Conservation (phyloP, 2,329 filamentous ascomycete genomes). For the Exophiala calicioides region DNA sequence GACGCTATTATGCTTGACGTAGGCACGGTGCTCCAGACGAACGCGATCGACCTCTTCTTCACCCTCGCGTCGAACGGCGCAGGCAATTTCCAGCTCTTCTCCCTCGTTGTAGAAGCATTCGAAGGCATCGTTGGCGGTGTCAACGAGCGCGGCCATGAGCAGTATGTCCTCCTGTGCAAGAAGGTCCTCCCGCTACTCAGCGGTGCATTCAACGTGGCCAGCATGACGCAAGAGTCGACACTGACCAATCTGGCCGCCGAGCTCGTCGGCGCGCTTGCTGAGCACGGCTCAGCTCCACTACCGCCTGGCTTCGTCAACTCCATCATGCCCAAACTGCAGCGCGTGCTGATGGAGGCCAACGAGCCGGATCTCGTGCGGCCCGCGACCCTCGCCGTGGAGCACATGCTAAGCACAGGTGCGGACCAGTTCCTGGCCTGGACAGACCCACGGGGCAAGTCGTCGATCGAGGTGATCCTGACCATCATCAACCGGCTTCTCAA, state of each 20-base stretch:
- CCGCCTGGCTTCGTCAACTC: conserved; percentile 82
- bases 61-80: conserved; percentile 84
- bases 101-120: conserved; percentile 85
- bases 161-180: conserved; percentile 75
- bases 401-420: conserved; percentile 85
- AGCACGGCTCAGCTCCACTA: conserved; percentile 81
- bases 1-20: conserved; percentile 80
- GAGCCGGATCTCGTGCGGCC: conserved; percentile 88
- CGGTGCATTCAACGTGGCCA: conserved; percentile 84
- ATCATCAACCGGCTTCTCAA: conserved; percentile 85
- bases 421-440: conserved; percentile 87
- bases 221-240: conserved; percentile 79
- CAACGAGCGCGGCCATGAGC: conserved; percentile 60
- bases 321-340: conserved; percentile 82
- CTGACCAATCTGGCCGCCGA: conserved; percentile 86
- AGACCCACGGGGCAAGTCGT: conserved; percentile 75
- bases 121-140: conserved; percentile 70
- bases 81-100: conserved; percentile 84
- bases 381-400: conserved; percentile 81
- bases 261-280: conserved; percentile 74
- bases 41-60: conserved; percentile 79
- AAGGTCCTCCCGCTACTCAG: conserved; percentile 87
- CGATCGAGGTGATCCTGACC: conserved; percentile 82
- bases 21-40: conserved; percentile 68
- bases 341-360: conserved; percentile 76